Base-by-base conservation (phyloP, 2,329 filamentous ascomycete species). In the Colletotrichum falcatum region DNA sequence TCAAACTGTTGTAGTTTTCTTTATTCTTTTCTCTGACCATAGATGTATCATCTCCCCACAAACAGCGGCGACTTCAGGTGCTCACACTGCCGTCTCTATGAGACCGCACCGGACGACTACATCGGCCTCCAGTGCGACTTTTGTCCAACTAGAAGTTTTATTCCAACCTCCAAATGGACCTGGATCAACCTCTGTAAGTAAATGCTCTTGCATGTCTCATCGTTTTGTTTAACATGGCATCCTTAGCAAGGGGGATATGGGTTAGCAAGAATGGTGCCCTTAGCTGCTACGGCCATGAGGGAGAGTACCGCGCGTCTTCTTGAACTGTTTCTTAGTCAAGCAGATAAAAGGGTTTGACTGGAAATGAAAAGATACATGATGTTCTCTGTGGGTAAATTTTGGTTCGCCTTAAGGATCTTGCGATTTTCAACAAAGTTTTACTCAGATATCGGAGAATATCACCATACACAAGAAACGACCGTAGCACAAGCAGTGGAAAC, bases 21-120 rank as follows among this genome's bases (percentile, higher is more conserved):
- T 3, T 42, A 3, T 0, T 16, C 9, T 20, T 3, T 1, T 3
- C n/a, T 35, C 46, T 61, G 44, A 61, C 33, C 33, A 16, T 35
- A n/a, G n/a, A n/a, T n/a, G n/a, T n/a, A 9, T 2, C 12, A 14
- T 20, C 18, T n/a, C 5, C 9, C 7, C 54, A 5, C 5, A 39
- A 23, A 51, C 3, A 61, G 59, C 23, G 59, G 59, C 33, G 46
- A 37, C 33, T 61, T 61, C 16, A 37, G n/a, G 59, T 61, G 59
- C 11, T 5, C 6, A 14, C 44, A 12, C n/a, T 61, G 59, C 46
- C 16, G 33, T 4, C 14, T 61, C 16, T 49, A 39, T 9, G 44
- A 61, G 16, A 14, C 11, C 0, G 18, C 14, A 3, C 44, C 59
- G 18, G 33, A 51, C 4, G 2, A 26, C 16, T 51, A 14, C 5